Evolutionary conservation across 2,329 filamentous ascomycete genomes (phyloP).

Genomic region (Xylaria sp.): DNA sequence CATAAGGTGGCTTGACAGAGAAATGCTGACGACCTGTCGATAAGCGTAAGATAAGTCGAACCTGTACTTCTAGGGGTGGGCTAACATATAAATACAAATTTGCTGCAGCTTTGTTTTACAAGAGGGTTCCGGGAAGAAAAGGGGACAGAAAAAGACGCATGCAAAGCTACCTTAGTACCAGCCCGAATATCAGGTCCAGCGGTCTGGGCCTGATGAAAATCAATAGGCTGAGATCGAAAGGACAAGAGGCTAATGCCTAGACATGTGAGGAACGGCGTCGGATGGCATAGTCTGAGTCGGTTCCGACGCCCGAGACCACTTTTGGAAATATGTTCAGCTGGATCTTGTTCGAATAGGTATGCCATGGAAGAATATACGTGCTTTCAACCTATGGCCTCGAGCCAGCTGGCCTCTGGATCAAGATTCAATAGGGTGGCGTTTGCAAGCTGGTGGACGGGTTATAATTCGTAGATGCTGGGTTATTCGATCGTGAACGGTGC

Average conservation of each 20-base stretch:
- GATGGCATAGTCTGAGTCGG: background rate
- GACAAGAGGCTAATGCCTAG: background rate
- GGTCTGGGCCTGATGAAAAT: slow-evolving; percentile 2
- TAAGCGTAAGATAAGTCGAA: background rate
- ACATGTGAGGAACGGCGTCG: background rate
- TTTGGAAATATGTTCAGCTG: background rate
- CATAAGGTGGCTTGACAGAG: slow-evolving; percentile 10
- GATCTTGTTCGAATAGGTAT: background rate
- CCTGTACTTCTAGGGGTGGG: background rate
- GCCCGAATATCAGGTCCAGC: background rate
- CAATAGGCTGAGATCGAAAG: background rate
- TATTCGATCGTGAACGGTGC: background rate
- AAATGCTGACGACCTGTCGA: background rate
- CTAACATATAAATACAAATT: background rate
- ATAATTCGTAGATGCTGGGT: background rate
- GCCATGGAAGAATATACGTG: background rate
- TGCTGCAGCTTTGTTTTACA: background rate
- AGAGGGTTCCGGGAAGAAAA: background rate
- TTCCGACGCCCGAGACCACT: background rate
- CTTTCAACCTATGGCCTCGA: background rate
- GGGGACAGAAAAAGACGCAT: background rate
- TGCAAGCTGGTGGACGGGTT: too few species aligned
- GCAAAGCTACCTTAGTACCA: background rate
- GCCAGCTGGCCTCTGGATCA: slow-evolving; percentile 7
- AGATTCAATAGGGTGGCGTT: background rate